Conservation (phyloP, 345 rosid species). For the Lepidium africanum region DNA sequence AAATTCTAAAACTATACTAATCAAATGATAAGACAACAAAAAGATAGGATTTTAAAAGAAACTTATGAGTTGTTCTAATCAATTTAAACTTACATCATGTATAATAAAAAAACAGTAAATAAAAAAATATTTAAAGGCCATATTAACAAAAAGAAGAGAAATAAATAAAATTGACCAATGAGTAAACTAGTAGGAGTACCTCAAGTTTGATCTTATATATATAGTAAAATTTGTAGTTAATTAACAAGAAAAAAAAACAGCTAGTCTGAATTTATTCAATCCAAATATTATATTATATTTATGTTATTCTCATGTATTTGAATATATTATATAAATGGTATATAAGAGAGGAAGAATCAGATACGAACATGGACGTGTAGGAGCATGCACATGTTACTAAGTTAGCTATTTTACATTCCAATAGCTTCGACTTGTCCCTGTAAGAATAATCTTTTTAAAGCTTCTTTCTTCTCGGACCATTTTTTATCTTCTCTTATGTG, state of each 20-base stretch:
- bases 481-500: constrained; percentile 20
- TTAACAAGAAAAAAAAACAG: neutral
- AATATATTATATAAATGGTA: neutral
- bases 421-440: constrained; percentile 26
- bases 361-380: constrained; percentile 27
- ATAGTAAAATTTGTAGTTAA: neutral
- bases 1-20: neutral
- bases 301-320: neutral
- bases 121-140: no score
- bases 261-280: neutral
- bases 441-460: constrained; percentile 32
- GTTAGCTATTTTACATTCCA: constrained; percentile 22
- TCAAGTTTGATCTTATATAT: neutral
- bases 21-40: constrained; percentile 16
- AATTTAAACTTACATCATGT: neutral
- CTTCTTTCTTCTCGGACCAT: constrained; percentile 25
- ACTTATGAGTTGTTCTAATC: neutral
- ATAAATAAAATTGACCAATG: no score
- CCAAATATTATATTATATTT: neutral
- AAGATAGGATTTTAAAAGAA: neutral
- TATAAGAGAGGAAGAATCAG: constrained; percentile 22
- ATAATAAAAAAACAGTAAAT: no score
- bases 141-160: no score
- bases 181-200: no score
- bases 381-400: constrained; percentile 23